A percentile compares a stretch with the other conserved stretches of the same genome.
phyloP scores from a whole-genome alignment of 1,284 basidiomycete genomes.

The Takashimella tepidaria region DNA sequence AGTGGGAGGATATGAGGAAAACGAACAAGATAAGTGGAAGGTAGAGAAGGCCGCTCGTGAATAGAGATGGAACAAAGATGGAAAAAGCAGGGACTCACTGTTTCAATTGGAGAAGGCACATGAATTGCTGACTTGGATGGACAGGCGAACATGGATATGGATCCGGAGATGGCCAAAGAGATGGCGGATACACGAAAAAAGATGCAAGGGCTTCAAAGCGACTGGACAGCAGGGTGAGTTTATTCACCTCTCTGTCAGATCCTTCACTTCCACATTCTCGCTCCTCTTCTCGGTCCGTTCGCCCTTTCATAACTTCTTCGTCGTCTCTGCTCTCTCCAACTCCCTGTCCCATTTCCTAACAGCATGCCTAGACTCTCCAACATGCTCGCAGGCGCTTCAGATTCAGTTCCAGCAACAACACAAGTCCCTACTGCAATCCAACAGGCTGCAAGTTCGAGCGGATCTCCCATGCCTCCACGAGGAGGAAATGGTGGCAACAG shows the following conservation, averaged over 20 bases:
- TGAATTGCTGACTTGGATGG: background rate
- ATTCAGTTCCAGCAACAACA: background rate
- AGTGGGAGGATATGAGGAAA: background rate
- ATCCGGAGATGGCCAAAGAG: slow-evolving; percentile 68
- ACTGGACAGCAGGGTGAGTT: slow-evolving; percentile 41
- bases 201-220: slow-evolving; percentile 55
- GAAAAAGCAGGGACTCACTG: background rate
- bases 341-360: no score
- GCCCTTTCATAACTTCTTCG: background rate
- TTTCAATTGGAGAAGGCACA: background rate
- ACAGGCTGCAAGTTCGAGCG: background rate
- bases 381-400: slow-evolving; percentile 15
- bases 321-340: no score
- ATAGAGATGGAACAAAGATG: background rate
- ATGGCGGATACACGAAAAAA: slow-evolving; percentile 63
- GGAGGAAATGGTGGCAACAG: background rate
- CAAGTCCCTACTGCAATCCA: background rate
- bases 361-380: slow-evolving; percentile 24
- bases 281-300: background rate
- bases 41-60: no score
- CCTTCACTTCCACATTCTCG: background rate
- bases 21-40: background rate
- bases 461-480: background rate
- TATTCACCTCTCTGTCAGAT: background rate
- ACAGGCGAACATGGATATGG: slow-evolving; percentile 64